Evolutionary conservation across 139 green algal genomes (phyloP), one percentile per base, ranked within the genome.

Genomic region (Coelastrella sp.): DNA sequence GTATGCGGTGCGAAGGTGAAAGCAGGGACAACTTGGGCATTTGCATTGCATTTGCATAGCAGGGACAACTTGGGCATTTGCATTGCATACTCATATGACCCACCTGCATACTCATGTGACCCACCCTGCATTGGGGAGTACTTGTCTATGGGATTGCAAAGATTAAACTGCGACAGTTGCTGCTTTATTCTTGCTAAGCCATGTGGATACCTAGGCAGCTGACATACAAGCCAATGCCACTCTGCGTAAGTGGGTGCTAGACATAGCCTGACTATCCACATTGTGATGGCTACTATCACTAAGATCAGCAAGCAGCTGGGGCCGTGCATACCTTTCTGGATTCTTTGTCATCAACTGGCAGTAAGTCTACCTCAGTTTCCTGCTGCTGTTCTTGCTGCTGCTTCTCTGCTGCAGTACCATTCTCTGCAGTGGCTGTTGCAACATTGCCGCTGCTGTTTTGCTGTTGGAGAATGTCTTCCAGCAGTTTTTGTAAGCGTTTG

Each of bases 301-400:
- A 47, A 47, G 32, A 47, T 1, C 32, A 47, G 32, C 32, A 47
- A 47, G 32, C 32, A 47, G 32, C 32, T 47, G 32, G 32, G 32
- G 32, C 0, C 32, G 32, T 47, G 32, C 32, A 47, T 47, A 94
- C 93, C 92, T 91, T 93, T 47, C 94, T 87, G 6, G 47, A 58
- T 8, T 94, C 90, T 65, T 95, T 95, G 76, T 88, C 83, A 2
- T 66, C 56, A 6, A 94, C 88, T 32, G 91, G 91, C 61, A 81
- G 32, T 22, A 96, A 85, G 10, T 92, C 32, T n/a, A 95, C 75
- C 65, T 85, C 74, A 83, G 19, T 11, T 2, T 78, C 76, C 75
- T 47, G 76, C 56, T 61, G 64, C 65, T 64, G 20, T 68, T 80
- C 64, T 59, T 88, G 64, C 83, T 68, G 71, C 56, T 81, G 84